Conservation (phyloP, 2,329 filamentous ascomycete species). For the Diaporthe longicolla region DNA sequence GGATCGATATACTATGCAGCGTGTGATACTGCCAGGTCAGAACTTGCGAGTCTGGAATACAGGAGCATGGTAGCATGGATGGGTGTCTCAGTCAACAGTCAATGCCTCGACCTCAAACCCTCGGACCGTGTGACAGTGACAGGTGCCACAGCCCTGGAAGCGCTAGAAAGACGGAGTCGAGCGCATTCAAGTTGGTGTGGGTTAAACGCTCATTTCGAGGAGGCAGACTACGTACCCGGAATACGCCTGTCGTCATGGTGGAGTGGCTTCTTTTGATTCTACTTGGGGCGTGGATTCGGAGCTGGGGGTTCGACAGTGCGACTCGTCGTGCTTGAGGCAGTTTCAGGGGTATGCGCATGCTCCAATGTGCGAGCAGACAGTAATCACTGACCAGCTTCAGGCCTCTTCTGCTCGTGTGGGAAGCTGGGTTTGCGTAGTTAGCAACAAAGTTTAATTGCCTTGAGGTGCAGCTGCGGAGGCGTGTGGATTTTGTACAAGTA, state of each 20-base stretch:
- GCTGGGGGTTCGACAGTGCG: not conserved
- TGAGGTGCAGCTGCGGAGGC: not conserved
- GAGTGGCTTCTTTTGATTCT: not conserved
- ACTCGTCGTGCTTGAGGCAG: not conserved
- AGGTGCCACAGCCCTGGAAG: no score
- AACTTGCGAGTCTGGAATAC: not conserved
- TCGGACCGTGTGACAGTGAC: not conserved
- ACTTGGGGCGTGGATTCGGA: not conserved
- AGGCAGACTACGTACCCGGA: constrained; percentile 10
- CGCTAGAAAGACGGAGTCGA: not conserved
- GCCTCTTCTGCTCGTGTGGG: not conserved
- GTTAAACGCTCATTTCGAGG: not conserved
- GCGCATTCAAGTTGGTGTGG: no score
- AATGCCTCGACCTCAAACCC: not conserved
- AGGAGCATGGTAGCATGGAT: not conserved
- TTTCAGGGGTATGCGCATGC: not conserved
- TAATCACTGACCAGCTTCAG: no score
- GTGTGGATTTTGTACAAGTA: not conserved
- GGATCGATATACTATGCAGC: constrained; percentile 77
- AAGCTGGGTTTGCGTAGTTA: not conserved
- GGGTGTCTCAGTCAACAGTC: not conserved
- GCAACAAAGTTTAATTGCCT: not conserved
- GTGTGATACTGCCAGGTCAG: constrained; percentile 12
- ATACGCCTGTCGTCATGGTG: constrained; percentile 32
- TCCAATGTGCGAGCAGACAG: not conserved